A percentile compares a stretch with the other conserved stretches of the same genome.
phyloP scores from a whole-genome alignment of 2,329 filamentous ascomycete species.

The Claviceps purpurea region DNA sequence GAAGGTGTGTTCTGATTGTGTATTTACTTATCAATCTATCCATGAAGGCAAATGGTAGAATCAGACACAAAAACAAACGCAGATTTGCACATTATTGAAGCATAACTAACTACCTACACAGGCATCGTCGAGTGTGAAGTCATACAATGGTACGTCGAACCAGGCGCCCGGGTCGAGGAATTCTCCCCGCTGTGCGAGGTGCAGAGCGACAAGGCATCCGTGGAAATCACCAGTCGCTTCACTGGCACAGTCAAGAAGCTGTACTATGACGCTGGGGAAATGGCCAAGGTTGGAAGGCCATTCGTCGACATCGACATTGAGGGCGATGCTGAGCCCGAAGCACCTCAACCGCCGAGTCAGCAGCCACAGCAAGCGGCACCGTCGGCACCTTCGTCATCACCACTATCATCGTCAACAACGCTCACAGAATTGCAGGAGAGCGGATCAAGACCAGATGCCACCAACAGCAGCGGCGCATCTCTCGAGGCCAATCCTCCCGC shows the following conservation, averaged over 20 bases:
- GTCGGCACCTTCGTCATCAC: constrained; percentile 14
- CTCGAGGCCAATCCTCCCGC: constrained; percentile 5
- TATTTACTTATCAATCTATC: too few species aligned
- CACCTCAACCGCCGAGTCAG: constrained; percentile 1
- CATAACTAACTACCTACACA: constrained; percentile 19
- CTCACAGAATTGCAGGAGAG: not conserved
- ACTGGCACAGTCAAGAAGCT: constrained; percentile 92
- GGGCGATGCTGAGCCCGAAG: constrained; percentile 46
- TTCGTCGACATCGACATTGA: constrained; percentile 92
- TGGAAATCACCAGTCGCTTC: constrained; percentile 90
- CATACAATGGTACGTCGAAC: constrained; percentile 98
- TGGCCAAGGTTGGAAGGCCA: constrained; percentile 88
- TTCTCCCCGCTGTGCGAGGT: constrained; percentile 98
- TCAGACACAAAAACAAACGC: too few species aligned
- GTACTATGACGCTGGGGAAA: constrained; percentile 89
- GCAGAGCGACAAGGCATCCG: constrained; percentile 87
- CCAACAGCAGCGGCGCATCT: not conserved
- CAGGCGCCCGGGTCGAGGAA: constrained; percentile 88
- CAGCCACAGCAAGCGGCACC: constrained; percentile 8
- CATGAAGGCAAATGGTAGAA: too few species aligned
- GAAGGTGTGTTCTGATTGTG: constrained; percentile 44
- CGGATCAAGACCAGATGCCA: not conserved
- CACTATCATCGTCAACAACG: constrained; percentile 9
- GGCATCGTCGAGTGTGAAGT: constrained; percentile 98
- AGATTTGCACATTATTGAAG: too few species aligned